Conservation (phyloP, 768 basidiomycete genomes). For the Mycena galericulata region DNA sequence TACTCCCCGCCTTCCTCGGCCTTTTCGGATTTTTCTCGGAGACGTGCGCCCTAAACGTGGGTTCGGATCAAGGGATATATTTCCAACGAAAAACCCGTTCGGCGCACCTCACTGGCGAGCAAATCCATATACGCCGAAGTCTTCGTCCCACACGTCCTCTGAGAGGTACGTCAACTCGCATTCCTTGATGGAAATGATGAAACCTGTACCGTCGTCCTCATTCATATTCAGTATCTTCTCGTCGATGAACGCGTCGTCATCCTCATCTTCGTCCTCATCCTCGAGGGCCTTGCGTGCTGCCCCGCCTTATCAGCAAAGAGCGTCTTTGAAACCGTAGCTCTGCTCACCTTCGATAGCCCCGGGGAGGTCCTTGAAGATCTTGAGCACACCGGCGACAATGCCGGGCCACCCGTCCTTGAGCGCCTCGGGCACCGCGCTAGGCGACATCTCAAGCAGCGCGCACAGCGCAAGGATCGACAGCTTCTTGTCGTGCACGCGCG, state of each 20-base stretch:
- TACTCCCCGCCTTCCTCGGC: constrained; percentile 67
- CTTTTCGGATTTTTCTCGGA: constrained; percentile 72
- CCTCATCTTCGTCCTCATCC: constrained; percentile 55
- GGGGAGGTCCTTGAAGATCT: constrained; percentile 83
- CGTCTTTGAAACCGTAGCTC: background rate
- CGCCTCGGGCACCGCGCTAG: constrained; percentile 63
- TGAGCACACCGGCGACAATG: constrained; percentile 77
- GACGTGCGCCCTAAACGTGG: constrained; percentile 72
- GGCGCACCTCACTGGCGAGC: constrained; percentile 81
- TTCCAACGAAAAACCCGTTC: constrained; percentile 11
- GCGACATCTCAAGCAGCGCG: constrained; percentile 79
- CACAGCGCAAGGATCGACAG: constrained; percentile 82
- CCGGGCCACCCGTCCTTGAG: constrained; percentile 81
- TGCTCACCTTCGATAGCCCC: constrained; percentile 75
- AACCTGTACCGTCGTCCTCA: constrained; percentile 74
- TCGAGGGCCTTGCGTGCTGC: constrained; percentile 73
- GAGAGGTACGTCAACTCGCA: constrained; percentile 18
- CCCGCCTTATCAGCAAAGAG: constrained; percentile 1
- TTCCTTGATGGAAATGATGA: background rate
- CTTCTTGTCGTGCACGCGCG: constrained; percentile 93
- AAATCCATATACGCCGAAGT: constrained; percentile 90
- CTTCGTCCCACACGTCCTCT: constrained; percentile 94
- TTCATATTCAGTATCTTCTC: constrained; percentile 71
- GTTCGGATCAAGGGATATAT: background rate
- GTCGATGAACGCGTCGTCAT: constrained; percentile 61